Conservation (phyloP, 108 stramenopile genomes). For the Skeletonema grethae region DNA sequence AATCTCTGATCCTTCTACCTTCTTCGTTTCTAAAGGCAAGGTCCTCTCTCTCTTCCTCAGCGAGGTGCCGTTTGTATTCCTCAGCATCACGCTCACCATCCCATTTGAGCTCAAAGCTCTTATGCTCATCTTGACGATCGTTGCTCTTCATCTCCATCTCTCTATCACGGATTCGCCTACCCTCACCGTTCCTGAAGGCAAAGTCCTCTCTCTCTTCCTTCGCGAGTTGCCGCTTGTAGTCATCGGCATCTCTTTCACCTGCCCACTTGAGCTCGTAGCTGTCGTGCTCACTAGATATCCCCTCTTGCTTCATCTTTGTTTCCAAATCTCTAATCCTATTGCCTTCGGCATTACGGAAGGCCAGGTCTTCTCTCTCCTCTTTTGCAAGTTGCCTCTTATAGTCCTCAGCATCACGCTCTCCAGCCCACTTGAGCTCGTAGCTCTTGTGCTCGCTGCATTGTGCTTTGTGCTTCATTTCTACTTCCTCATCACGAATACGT, state of each 20-base stretch:
- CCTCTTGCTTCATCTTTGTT: slow-evolving; percentile 25
- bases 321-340: slow-evolving; percentile 24
- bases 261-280: slow-evolving; percentile 77
- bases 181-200: slow-evolving; percentile 74
- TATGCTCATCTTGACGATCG: too few species aligned
- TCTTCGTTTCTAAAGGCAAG: slow-evolving; percentile 67
- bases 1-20: slow-evolving; percentile 43
- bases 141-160: too few species aligned
- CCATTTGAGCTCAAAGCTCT: slow-evolving; percentile 66
- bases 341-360: slow-evolving; percentile 25
- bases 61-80: too few species aligned
- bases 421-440: slow-evolving; percentile 76
- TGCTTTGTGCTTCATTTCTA: slow-evolving; percentile 32
- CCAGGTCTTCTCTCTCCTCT: slow-evolving; percentile 35
- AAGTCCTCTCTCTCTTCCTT: slow-evolving; percentile 69
- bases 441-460: slow-evolving; percentile 54
- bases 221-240: slow-evolving; percentile 56
- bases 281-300: slow-evolving; percentile 51
- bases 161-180: slow-evolving; percentile 54
- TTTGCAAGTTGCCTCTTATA: slow-evolving; percentile 53
- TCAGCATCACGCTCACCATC: slow-evolving; percentile 81
- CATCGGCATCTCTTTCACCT: slow-evolving; percentile 69
- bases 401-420: slow-evolving; percentile 66
- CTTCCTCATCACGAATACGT: slow-evolving; percentile 49
- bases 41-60: too few species aligned